Percentiles rank a stretch among this genome's conserved stretches.
phyloP scores from a whole-genome alignment of 805 yeast genomes.

The Wickerhamomyces canadensis region DNA sequence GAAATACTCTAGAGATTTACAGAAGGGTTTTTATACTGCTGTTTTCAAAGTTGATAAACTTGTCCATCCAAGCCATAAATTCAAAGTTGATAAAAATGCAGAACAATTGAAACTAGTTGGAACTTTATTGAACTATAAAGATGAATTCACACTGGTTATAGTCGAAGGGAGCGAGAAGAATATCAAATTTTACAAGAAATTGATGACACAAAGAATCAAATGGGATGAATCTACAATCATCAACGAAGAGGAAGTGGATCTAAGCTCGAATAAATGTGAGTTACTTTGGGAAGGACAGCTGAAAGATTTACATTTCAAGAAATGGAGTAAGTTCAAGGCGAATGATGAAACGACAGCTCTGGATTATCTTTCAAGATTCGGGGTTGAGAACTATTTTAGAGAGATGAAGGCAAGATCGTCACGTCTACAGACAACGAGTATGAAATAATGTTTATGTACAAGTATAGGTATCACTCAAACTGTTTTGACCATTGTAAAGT shows the following conservation, averaged over 20 bases:
- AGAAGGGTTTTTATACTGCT: constrained; percentile 46
- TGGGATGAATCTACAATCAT: constrained; percentile 54
- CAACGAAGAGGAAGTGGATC: constrained; percentile 28
- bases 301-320: constrained; percentile 45
- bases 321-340: constrained; percentile 64
- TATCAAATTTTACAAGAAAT: constrained; percentile 54
- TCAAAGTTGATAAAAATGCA: constrained; percentile 76
- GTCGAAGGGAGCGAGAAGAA: constrained; percentile 71
- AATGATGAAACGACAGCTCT: constrained; percentile 43
- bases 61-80: constrained; percentile 60
- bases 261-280: constrained; percentile 38
- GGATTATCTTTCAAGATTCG: constrained; percentile 42
- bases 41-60: constrained; percentile 55
- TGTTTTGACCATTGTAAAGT: no score
- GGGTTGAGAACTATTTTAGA: constrained; percentile 56
- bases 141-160: constrained; percentile 51
- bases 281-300: constrained; percentile 72
- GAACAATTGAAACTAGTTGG: constrained; percentile 68
- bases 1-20: constrained; percentile 44
- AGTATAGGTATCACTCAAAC: no score
- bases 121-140: constrained; percentile 34
- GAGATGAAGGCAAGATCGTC: constrained; percentile 25
- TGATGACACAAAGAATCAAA: constrained; percentile 54
- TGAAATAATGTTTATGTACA: constrained; percentile 12
- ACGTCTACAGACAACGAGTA: no score